These are phyloP conservation scores for Pichiaceae sp. DNA, from an alignment of 1,139 yeast genomes.

Conservation along the genomic window DNA sequence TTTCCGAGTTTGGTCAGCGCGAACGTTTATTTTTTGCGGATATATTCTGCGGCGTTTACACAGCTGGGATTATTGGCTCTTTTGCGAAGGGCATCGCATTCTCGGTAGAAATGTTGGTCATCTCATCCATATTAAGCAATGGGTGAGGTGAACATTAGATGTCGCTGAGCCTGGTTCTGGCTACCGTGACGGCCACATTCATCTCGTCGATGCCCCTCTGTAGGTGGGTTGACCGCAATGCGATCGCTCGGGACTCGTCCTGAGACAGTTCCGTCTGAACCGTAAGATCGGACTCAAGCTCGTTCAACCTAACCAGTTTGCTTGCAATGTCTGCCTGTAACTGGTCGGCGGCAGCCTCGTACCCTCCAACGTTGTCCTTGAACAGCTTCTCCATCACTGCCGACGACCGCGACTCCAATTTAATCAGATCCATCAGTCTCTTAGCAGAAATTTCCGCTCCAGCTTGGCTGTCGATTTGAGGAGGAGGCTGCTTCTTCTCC, in stretches of 20 bases:
- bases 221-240: slow-evolving; percentile 3
- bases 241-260: slow-evolving; percentile 6
- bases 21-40: no score
- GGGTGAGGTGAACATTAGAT: no score
- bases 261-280: slow-evolving; percentile 3
- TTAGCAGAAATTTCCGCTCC: background rate
- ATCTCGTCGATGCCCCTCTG: slow-evolving; percentile 9
- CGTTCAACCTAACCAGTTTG: background rate
- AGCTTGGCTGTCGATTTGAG: background rate
- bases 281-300: slow-evolving; percentile 6
- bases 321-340: background rate
- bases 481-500: no score
- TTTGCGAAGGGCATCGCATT: no score
- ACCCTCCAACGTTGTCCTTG: slow-evolving; percentile 2
- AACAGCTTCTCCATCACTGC: slow-evolving; percentile 1
- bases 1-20: no score
- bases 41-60: no score
- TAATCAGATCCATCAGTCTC: background rate
- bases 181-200: no score
- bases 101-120: no score
- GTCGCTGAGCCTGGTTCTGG: no score
- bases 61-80: no score
- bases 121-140: no score
- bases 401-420: background rate
- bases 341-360: slow-evolving; percentile 2